Evolutionary conservation across 768 basidiomycete species (phyloP).

Genomic region (Tricholoma saponaceum): DNA sequence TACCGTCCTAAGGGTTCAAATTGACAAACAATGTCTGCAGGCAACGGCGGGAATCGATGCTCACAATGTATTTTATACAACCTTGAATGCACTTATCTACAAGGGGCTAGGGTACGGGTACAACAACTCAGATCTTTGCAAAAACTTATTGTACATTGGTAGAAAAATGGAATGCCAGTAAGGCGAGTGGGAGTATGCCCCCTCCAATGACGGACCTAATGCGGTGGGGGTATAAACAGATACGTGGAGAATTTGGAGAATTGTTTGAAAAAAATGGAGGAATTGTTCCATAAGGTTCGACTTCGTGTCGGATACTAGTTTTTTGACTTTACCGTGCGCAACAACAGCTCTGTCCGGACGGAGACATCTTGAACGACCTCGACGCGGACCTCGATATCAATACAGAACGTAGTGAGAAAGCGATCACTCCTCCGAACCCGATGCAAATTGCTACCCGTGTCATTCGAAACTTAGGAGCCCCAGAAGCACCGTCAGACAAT

Average conservation of each 20-base stretch:
- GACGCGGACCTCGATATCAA: conserved; percentile 18
- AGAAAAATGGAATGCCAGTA: conserved; percentile 61
- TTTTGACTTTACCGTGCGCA: not conserved
- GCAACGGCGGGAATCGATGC: conserved; percentile 43
- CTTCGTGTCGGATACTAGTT: not conserved
- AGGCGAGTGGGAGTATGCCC: conserved; percentile 32
- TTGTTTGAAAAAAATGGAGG: conserved; percentile 58
- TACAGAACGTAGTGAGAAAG: not conserved
- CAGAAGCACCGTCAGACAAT: conserved; percentile 10
- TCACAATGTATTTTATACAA: conserved; percentile 64
- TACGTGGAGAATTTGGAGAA: conserved; percentile 60
- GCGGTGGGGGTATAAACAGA: conserved; percentile 17
- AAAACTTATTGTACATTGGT: not conserved
- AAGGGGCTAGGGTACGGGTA: conserved; percentile 56
- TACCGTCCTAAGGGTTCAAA: not conserved
- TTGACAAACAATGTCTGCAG: not conserved
- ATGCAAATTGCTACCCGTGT: conserved; percentile 27
- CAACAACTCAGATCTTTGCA: not conserved
- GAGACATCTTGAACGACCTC: conserved; percentile 56
- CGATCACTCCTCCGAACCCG: conserved; percentile 5
- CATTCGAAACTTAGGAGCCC: conserved; percentile 24
- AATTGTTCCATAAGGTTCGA: conserved; percentile 38
- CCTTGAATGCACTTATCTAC: conserved; percentile 65
- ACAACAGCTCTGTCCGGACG: conserved; percentile 58
- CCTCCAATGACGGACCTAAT: not conserved